These are phyloP conservation scores for Lobosporangium transversale DNA, from an alignment of 192 early-diverging fungal species.

Conservation along the genomic window DNA sequence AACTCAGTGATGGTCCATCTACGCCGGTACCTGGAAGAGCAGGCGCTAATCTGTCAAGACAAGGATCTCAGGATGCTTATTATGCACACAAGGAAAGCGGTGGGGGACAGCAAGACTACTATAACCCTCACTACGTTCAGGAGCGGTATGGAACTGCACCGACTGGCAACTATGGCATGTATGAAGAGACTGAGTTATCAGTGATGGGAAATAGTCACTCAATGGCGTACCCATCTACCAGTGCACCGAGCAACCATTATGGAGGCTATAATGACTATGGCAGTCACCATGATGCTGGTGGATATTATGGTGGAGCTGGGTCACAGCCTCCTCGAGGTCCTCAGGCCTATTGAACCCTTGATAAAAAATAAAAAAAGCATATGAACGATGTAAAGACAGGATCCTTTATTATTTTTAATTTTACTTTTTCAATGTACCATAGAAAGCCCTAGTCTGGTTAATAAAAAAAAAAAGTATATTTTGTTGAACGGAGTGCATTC, in stretches of 20 bases:
- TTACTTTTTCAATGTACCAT: constrained; percentile 2
- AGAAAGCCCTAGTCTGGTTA: too few species aligned
- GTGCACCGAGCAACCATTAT: constrained; percentile 26
- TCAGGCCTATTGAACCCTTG: constrained; percentile 3
- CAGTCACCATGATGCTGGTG: constrained; percentile 20
- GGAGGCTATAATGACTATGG: constrained; percentile 41
- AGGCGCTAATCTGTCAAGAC: constrained; percentile 24
- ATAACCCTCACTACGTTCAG: constrained; percentile 40
- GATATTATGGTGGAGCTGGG: constrained; percentile 19
- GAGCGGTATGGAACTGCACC: constrained; percentile 38
- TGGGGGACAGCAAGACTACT: constrained; percentile 14
- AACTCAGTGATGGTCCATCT: constrained; percentile 32
- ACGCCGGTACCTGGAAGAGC: constrained; percentile 2
- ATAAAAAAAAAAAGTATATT: too few species aligned
- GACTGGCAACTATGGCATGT: constrained; percentile 26
- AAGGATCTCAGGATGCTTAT: constrained; percentile 47
- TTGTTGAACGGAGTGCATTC: too few species aligned
- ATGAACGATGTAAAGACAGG: too few species aligned
- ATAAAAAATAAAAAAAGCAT: background rate
- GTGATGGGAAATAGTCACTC: constrained; percentile 28
- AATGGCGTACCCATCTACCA: constrained; percentile 22
- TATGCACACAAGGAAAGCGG: constrained; percentile 17
- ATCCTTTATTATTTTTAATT: background rate
- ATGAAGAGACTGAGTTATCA: constrained; percentile 47
- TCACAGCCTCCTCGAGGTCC: background rate